These are phyloP conservation scores for Aspergillus nanangensis DNA, from an alignment of 495 filamentous ascomycete species.

Conservation along the genomic window DNA sequence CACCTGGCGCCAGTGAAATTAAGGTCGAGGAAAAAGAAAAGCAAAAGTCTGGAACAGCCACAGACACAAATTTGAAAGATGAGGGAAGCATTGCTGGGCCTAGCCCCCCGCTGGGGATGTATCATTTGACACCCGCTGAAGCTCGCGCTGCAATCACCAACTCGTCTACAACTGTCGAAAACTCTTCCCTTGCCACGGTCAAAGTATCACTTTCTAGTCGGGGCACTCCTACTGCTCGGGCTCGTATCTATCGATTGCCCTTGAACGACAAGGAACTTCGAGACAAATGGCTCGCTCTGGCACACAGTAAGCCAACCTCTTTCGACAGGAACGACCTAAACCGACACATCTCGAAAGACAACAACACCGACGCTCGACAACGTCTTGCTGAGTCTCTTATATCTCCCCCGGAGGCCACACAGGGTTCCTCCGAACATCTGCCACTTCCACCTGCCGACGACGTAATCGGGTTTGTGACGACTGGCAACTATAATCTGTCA, in stretches of 20 bases:
- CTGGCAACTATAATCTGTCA: slow-evolving; percentile 75
- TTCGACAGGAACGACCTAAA: slow-evolving; percentile 1
- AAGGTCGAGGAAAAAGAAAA: slow-evolving; percentile 12
- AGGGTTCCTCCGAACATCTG: slow-evolving; percentile 50
- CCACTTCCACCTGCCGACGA: slow-evolving; percentile 68
- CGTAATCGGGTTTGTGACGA: slow-evolving; percentile 88
- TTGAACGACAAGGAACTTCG: slow-evolving; percentile 39
- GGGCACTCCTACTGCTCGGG: slow-evolving; percentile 57
- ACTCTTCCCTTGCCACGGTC: slow-evolving; percentile 49
- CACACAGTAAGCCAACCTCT: slow-evolving; percentile 9
- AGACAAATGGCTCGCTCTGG: slow-evolving; percentile 47
- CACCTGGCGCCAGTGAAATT: slow-evolving; percentile 1
- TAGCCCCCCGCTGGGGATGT: slow-evolving; percentile 19
- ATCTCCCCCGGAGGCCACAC: slow-evolving; percentile 17
- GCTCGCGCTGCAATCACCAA: slow-evolving; percentile 10
- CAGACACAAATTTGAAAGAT: no score
- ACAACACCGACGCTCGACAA: slow-evolving; percentile 41
- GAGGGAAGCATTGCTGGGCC: no score
- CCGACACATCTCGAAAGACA: background rate
- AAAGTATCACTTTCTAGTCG: slow-evolving; percentile 53
- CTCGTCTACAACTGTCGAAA: slow-evolving; percentile 6
- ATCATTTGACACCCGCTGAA: slow-evolving; percentile 12
- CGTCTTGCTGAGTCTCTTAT: slow-evolving; percentile 52
- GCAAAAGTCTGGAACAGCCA: slow-evolving; percentile 9
- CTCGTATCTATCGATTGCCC: slow-evolving; percentile 71